Evolutionary conservation across 139 green algal species (phyloP).

Genomic region (Astrephomene gubernaculifera): DNA sequence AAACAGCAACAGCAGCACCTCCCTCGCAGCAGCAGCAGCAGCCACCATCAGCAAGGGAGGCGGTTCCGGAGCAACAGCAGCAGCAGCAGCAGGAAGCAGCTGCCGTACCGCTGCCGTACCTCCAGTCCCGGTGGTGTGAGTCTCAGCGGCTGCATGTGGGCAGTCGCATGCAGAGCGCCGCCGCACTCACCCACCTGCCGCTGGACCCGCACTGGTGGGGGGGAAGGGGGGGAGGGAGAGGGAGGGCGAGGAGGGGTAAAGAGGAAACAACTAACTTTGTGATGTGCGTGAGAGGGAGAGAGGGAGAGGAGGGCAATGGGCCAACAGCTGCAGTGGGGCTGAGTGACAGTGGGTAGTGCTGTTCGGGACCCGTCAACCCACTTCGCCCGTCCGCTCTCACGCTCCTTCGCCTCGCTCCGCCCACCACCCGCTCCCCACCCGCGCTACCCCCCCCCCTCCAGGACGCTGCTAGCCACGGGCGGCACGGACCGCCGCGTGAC

Average conservation of each 20-base stretch:
- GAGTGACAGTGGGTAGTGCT: no score
- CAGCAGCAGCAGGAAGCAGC: slow-evolving; percentile 35
- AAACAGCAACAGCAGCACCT: not conserved
- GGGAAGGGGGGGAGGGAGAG: not conserved
- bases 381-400: no score
- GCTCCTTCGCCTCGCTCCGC: no score
- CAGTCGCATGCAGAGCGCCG: slow-evolving; percentile 67
- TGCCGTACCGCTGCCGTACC: slow-evolving; percentile 2
- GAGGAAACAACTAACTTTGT: no score
- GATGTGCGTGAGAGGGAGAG: no score
- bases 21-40: slow-evolving; percentile 49
- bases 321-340: no score
- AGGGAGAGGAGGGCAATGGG: no score
- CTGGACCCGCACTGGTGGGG: slow-evolving; percentile 57
- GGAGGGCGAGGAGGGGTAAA: not conserved
- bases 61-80: no score
- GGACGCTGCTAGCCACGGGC: slow-evolving; percentile 81
- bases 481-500: slow-evolving; percentile 76
- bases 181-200: slow-evolving; percentile 66
- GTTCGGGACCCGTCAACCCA: no score
- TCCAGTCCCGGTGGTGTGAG: slow-evolving; percentile 51
- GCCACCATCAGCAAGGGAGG: slow-evolving; percentile 58
- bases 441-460: slow-evolving; percentile 22
- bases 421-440: no score
- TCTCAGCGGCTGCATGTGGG: slow-evolving; percentile 58